Base-by-base conservation (phyloP, 2,329 filamentous ascomycete species). In the Aureobasidium sp. region DNA sequence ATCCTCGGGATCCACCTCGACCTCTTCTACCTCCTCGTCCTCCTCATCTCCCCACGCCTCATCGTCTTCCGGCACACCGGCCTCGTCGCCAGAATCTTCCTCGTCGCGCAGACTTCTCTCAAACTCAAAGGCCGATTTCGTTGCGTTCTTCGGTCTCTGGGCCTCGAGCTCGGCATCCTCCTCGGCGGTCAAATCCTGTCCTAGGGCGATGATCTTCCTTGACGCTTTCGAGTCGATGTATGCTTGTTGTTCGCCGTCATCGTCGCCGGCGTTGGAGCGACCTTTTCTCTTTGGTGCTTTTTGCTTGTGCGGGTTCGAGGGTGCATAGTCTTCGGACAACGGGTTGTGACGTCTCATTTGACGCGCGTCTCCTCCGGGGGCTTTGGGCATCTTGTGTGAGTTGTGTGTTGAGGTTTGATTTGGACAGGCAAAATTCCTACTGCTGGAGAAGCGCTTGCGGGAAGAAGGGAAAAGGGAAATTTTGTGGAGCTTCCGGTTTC, bases 211-310 rank as follows among this genome's bases (percentile, higher is more conserved):
- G 71, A 99, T 99, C 69, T 90, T 91, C 67, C 86, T 83, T 61
- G 93, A 96, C 19, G 92, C 86, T 72, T 90, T 92, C 61, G 91
- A 86, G 73, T 96, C 92, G 63, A 99, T 84, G 69, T 88, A 97
- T 47, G 55, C 55, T 40, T 58, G 55, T 40, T 42, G 35, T 15
- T 58, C 55, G 65, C 81, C 78, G 63, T 88, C 84, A 62, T 83
- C 81, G 61, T 84, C 81, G 10, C 81, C 79, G 33, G 82, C 79
- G 35, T 84, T 81, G 38, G 74, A 69, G 53, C 72, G 71, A 59
- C 78, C 82, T 73, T 85, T 88, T 69, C 79, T 80, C 66, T 85
- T 85, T 31, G 84, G 80, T 1, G 72, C 66, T 68, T 79, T 92
- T 86, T 71, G 85, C 85, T 77, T 92, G 84, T 69, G 93, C 73